phyloP scores from a whole-genome alignment of 2,329 filamentous ascomycete species.

The Magnaporthiopsis poae region DNA sequence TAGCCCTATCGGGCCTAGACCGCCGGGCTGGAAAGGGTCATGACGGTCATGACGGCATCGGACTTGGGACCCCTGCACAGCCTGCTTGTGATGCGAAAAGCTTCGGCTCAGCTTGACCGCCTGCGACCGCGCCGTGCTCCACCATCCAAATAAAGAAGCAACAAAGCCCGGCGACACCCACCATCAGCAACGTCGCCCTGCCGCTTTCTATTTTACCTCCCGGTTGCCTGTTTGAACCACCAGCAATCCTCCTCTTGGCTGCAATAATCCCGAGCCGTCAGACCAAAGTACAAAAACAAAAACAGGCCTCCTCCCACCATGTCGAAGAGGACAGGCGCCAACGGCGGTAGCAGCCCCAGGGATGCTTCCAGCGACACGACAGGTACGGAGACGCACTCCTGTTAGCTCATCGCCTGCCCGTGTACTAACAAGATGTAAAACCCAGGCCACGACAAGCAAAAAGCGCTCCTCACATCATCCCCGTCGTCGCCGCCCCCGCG shows the following conservation, averaged over 20 bases:
- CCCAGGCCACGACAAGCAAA: slow-evolving; percentile 57
- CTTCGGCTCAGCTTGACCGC: slow-evolving; percentile 7
- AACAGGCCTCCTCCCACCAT: slow-evolving; percentile 8
- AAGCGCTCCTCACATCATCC: slow-evolving; percentile 49
- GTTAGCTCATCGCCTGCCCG: neutral
- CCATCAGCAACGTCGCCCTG: neutral
- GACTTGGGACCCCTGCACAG: slow-evolving; percentile 5
- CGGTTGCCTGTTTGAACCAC: neutral
- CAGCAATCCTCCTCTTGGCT: neutral
- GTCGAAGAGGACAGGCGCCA: slow-evolving; percentile 14
- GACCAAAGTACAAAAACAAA: too few relatives aligned
- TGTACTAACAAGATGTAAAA: neutral
- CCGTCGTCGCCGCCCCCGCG: slow-evolving; percentile 50
- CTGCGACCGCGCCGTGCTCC: neutral
- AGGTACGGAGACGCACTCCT: neutral
- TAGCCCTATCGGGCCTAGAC: neutral
- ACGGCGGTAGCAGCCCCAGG: slow-evolving; percentile 9
- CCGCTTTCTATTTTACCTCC: neutral
- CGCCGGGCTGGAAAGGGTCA: neutral
- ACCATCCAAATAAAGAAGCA: neutral
- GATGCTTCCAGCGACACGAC: slow-evolving; percentile 5
- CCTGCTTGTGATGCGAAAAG: slow-evolving; percentile 9
- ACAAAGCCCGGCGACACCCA: neutral
- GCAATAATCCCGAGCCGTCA: neutral
- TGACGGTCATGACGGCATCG: slow-evolving; percentile 9